Evolutionary conservation across 371 early-diverging fungal genomes (phyloP).

Genomic region (Mucor indicus): DNA sequence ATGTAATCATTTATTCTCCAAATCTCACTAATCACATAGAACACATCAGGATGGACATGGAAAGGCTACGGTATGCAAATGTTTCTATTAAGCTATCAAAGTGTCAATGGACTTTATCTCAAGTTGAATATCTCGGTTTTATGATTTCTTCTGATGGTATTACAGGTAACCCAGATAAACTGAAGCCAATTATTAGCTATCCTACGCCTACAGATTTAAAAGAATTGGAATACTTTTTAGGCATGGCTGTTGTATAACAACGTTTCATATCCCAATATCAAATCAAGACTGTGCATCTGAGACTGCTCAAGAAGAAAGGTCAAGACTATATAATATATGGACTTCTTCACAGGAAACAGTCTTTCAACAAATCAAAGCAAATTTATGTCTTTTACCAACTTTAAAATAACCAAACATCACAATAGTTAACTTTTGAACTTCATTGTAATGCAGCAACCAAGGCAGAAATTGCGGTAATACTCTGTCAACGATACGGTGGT

Average conservation of each 20-base stretch:
- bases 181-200: neutral
- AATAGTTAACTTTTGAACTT: neutral
- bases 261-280: neutral
- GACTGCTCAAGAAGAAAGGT: slow-evolving; percentile 1
- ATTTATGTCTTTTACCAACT: neutral
- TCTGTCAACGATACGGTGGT: no score
- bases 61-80: neutral
- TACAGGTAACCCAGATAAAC: neutral
- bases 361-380: neutral
- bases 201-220: no score
- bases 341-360: neutral
- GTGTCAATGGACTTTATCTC: neutral
- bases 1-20: slow-evolving; percentile 3
- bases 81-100: neutral
- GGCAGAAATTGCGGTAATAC: no score
- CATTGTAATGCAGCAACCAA: neutral
- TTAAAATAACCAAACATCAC: neutral
- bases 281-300: neutral
- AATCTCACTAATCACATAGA: neutral
- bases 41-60: neutral
- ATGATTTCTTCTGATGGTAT: neutral
- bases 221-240: neutral
- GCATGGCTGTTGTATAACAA: neutral
- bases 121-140: neutral
- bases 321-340: neutral